Percentiles rank a stretch among this genome's conserved stretches.
Evolutionary conservation across 2,329 filamentous ascomycete species (phyloP).

Genomic region (Dothideomycetes sp.): DNA sequence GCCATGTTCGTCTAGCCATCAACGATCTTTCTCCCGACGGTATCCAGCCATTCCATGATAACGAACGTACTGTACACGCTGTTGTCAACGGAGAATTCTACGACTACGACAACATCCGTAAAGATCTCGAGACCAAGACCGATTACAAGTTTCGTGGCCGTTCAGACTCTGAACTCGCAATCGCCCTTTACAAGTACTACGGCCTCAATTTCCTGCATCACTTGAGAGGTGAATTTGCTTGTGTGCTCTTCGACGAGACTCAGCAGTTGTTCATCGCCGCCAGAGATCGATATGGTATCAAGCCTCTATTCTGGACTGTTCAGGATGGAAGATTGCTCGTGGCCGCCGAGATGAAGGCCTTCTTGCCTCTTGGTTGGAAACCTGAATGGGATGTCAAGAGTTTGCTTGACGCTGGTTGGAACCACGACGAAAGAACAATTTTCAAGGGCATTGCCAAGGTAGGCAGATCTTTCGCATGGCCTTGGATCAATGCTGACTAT

Average conservation of each 20-base stretch:
- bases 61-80: conserved; percentile 38
- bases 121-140: conserved; percentile 25
- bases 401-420: conserved; percentile 37
- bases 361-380: conserved; percentile 42
- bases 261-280: conserved; percentile 37
- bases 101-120: conserved; percentile 40
- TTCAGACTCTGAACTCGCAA: conserved; percentile 44
- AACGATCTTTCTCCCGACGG: conserved; percentile 43
- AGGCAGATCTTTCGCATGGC: neutral
- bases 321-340: conserved; percentile 35
- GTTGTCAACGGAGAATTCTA: conserved; percentile 56
- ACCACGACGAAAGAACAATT: conserved; percentile 37
- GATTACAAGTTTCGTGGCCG: conserved; percentile 38
- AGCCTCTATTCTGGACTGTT: conserved; percentile 46
- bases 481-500: neutral
- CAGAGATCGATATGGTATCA: conserved; percentile 49
- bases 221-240: conserved; percentile 47
- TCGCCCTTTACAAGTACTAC: conserved; percentile 44
- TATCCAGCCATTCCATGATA: conserved; percentile 35
- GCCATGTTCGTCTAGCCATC: conserved; percentile 44
- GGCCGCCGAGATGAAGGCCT: conserved; percentile 47
- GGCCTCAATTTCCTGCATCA: conserved; percentile 39
- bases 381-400: conserved; percentile 45
- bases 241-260: conserved; percentile 43
- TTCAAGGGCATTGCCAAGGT: conserved; percentile 43